Percentiles rank a stretch among this genome's conserved stretches.
phyloP scores from a whole-genome alignment of 2,329 filamentous ascomycete genomes.

The Venturia pyrina region DNA sequence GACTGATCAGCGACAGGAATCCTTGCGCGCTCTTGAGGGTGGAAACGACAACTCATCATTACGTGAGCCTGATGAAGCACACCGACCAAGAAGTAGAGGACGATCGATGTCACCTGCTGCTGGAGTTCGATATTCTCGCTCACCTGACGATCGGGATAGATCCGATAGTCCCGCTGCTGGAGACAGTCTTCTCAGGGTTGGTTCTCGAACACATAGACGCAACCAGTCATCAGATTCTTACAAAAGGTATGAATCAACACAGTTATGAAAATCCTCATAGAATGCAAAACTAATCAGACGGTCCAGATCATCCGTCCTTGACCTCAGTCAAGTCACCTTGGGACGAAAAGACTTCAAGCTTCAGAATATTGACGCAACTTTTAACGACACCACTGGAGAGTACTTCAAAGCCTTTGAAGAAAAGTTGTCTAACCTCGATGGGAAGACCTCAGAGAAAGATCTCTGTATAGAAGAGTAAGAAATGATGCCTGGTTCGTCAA shows the following conservation, averaged over 20 bases:
- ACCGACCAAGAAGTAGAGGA: neutral
- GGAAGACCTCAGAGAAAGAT: slow-evolving; percentile 45
- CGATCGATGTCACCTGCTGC: neutral
- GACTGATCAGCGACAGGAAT: neutral
- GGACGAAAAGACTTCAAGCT: slow-evolving; percentile 52
- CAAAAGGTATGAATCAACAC: neutral
- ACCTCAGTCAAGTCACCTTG: slow-evolving; percentile 40
- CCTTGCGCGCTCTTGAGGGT: neutral
- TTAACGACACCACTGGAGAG: slow-evolving; percentile 53
- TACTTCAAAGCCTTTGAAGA: slow-evolving; percentile 50
- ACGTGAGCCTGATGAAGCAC: slow-evolving; percentile 1
- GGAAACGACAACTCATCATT: neutral
- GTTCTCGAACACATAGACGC: neutral
- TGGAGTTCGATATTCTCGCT: neutral
- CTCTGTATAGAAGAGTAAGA: slow-evolving; percentile 53
- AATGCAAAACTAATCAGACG: neutral
- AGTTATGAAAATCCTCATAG: neutral
- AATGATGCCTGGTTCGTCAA: neutral
- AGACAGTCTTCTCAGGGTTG: neutral
- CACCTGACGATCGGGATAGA: neutral
- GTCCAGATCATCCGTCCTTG: neutral
- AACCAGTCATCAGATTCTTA: neutral
- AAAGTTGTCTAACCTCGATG: slow-evolving; percentile 31
- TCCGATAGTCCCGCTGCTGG: neutral
- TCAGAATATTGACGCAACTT: slow-evolving; percentile 59